Evolutionary conservation across 192 early-diverging fungal genomes (phyloP).

Genomic region (Blastocladiella britannica): DNA sequence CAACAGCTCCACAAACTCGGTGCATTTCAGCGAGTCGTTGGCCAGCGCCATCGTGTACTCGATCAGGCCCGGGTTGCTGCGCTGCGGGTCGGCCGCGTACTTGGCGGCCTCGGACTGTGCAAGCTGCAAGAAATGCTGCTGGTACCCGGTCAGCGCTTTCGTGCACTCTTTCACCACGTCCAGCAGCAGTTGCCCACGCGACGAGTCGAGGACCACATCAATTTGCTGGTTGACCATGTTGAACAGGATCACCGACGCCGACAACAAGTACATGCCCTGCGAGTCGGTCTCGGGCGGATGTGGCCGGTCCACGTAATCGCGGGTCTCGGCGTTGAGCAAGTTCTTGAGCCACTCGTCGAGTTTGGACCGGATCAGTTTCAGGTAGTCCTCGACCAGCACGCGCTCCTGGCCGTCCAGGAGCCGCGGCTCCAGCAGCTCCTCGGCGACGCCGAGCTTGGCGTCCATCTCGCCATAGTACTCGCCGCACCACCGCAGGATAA

Average conservation of each 20-base stretch:
- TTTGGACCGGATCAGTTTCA: slow-evolving; percentile 70
- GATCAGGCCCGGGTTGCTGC: slow-evolving; percentile 62
- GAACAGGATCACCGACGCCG: slow-evolving; percentile 73
- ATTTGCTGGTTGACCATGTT: slow-evolving; percentile 98
- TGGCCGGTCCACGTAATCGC: slow-evolving; percentile 48
- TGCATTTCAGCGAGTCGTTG: slow-evolving; percentile 80
- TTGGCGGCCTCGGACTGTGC: slow-evolving; percentile 52
- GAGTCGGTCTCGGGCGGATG: slow-evolving; percentile 54
- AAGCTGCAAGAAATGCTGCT: slow-evolving; percentile 60
- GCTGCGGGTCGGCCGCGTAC: slow-evolving; percentile 52
- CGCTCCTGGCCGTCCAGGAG: slow-evolving; percentile 87
- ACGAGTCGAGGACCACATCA: slow-evolving; percentile 60
- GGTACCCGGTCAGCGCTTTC: slow-evolving; percentile 59
- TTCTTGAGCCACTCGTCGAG: slow-evolving; percentile 82
- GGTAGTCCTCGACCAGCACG: slow-evolving; percentile 65
- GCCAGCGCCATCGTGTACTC: slow-evolving; percentile 92
- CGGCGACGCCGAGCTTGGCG: slow-evolving; percentile 60
- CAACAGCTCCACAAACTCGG: slow-evolving; percentile 76
- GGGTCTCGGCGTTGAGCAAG: slow-evolving; percentile 63
- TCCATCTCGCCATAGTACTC: slow-evolving; percentile 83
- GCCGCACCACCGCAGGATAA: slow-evolving; percentile 67
- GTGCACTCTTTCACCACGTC: slow-evolving; percentile 65
- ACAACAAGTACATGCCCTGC: slow-evolving; percentile 58
- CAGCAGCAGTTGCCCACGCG: slow-evolving; percentile 71
- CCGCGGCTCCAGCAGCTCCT: slow-evolving; percentile 73